These are phyloP conservation scores for Chalara sp. DNA, from an alignment of 2,329 filamentous ascomycete genomes.

Conservation along the genomic window DNA sequence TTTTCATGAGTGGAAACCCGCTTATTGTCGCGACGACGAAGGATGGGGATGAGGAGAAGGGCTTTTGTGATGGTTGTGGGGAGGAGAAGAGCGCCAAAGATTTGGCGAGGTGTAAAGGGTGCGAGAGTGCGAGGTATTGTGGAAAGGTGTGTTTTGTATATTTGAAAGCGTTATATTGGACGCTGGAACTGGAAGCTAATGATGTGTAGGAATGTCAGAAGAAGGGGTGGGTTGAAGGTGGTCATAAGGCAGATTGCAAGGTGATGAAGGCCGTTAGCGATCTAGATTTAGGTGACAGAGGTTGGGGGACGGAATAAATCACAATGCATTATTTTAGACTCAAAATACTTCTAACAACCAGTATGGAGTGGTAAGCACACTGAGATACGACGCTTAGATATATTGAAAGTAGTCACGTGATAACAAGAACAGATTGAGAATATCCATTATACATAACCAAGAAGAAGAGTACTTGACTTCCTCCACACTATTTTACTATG, in stretches of 20 bases:
- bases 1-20: slow-evolving; percentile 10
- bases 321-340: background rate
- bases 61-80: slow-evolving; percentile 19
- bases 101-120: slow-evolving; percentile 21
- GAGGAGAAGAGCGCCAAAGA: slow-evolving; percentile 6
- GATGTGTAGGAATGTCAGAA: slow-evolving; percentile 20
- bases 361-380: no score
- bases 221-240: slow-evolving; percentile 19
- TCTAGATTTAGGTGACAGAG: background rate
- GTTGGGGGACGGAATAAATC: background rate
- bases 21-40: background rate
- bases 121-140: slow-evolving; percentile 23
- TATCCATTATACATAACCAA: no score
- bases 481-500: no score
- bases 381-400: no score
- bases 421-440: no score
- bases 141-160: slow-evolving; percentile 17
- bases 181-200: background rate
- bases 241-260: slow-evolving; percentile 24
- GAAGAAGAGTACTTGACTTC: no score
- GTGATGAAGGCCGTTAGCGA: slow-evolving; percentile 13
- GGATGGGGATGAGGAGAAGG: background rate
- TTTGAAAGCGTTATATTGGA: background rate
- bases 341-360: no score
- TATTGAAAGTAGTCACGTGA: no score